These are phyloP conservation scores for Cicer arietinum DNA, from an alignment of 306 rosid species.

Conservation along the genomic window DNA sequence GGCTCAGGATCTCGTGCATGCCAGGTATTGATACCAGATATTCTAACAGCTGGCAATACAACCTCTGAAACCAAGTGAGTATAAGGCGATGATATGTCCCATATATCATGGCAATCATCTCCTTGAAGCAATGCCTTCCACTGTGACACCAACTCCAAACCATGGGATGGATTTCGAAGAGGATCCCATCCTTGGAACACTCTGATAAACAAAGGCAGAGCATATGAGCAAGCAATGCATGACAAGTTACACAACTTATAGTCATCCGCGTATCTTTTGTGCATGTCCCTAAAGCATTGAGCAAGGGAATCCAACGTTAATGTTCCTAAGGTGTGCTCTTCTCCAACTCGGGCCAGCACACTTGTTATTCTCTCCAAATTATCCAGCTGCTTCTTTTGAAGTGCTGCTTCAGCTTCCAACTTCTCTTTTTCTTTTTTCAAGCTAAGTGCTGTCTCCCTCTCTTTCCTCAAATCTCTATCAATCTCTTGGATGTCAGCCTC, in stretches of 20 bases:
- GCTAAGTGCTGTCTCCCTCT: constrained; percentile 76
- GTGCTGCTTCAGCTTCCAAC: constrained; percentile 59
- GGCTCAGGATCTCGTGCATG: constrained; percentile 94
- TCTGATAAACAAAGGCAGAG: constrained; percentile 78
- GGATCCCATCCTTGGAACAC: constrained; percentile 95
- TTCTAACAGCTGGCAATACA: constrained; percentile 87
- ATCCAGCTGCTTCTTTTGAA: constrained; percentile 75
- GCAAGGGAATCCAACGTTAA: constrained; percentile 78
- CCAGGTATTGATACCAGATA: constrained; percentile 88
- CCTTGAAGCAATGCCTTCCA: constrained; percentile 80
- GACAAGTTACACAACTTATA: constrained; percentile 86
- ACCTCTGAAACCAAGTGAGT: constrained; percentile 84
- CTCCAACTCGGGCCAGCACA: constrained; percentile 60
- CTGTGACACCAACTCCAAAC: constrained; percentile 64
- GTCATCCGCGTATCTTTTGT: constrained; percentile 59
- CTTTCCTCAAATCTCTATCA: constrained; percentile 61
- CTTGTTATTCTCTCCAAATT: constrained; percentile 62
- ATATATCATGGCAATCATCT: constrained; percentile 70
- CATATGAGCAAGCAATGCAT: constrained; percentile 84
- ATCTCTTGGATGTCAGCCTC: constrained; percentile 61
- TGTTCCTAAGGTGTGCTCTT: constrained; percentile 65
- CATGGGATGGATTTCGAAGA: constrained; percentile 74
- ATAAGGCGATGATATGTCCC: constrained; percentile 75
- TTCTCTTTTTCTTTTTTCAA: constrained; percentile 81
- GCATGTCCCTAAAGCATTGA: constrained; percentile 64